A percentile compares a stretch with the other conserved stretches of the same genome.
These are phyloP conservation scores for Trapa incisa DNA, from an alignment of 345 rosid species.

Conservation along the genomic window DNA sequence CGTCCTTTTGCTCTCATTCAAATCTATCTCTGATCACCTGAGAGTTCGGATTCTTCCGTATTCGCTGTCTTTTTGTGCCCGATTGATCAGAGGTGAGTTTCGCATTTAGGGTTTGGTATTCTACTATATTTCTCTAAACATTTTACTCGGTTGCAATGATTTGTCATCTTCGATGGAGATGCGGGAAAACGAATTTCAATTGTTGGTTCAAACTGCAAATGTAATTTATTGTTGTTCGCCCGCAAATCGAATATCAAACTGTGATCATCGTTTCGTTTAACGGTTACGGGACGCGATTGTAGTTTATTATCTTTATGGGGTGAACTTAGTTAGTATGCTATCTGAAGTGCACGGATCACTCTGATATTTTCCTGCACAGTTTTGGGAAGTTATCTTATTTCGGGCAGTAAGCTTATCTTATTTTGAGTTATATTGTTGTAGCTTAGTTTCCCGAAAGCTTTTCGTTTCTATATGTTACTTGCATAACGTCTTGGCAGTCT, in stretches of 20 bases:
- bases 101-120: background rate
- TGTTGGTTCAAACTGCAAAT: background rate
- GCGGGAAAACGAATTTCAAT: background rate
- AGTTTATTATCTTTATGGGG: background rate
- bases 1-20: background rate
- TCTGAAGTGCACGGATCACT: background rate
- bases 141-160: background rate
- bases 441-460: background rate
- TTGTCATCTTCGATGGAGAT: background rate
- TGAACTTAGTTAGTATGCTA: background rate
- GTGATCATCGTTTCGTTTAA: background rate
- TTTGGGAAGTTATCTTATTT: background rate
- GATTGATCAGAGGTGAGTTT: background rate
- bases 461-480: background rate
- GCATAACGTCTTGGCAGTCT: background rate
- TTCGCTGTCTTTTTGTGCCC: background rate
- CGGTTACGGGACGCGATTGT: background rate
- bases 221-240: background rate
- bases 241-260: background rate
- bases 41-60: background rate
- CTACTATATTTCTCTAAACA: background rate
- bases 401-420: background rate
- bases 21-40: background rate
- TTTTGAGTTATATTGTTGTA: background rate
- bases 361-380: background rate